Conservation (phyloP, 768 basidiomycete genomes). For the Lentinula guzmanii region DNA sequence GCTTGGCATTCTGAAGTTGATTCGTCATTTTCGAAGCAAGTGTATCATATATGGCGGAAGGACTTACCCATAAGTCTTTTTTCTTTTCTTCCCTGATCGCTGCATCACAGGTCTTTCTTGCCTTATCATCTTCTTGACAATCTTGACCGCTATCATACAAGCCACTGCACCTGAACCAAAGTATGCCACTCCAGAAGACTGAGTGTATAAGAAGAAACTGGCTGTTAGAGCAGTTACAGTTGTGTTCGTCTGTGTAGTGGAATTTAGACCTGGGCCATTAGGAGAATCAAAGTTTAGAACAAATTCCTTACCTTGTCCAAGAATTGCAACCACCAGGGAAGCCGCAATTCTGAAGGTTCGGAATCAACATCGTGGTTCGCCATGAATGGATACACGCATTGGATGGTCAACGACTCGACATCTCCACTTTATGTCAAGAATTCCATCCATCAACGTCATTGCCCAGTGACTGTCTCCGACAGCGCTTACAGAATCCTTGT, state of each 20-base stretch:
- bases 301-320: conserved; percentile 21
- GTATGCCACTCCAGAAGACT: conserved; percentile 56
- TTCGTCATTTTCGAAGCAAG: neutral
- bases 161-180: conserved; percentile 51
- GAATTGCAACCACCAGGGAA: conserved; percentile 21
- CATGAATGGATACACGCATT: neutral
- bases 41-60: neutral
- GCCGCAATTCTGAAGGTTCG: neutral
- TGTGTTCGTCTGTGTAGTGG: conserved; percentile 44
- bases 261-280: neutral
- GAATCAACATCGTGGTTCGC: neutral
- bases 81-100: conserved; percentile 28
- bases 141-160: conserved; percentile 54
- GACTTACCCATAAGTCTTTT: conserved; percentile 63
- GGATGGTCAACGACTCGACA: too few species aligned
- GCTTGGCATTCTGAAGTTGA: conserved; percentile 63
- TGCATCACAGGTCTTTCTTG: conserved; percentile 54
- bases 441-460: too few species aligned
- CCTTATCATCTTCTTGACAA: conserved; percentile 52
- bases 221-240: conserved; percentile 50
- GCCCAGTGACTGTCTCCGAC: too few species aligned
- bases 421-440: too few species aligned
- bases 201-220: conserved; percentile 47
- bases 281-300: neutral
- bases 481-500: too few species aligned